Evolutionary conservation across 148 eudicot genomes (phyloP), one percentile per base, ranked within the genome.

Genomic region (Chenopodium album): DNA sequence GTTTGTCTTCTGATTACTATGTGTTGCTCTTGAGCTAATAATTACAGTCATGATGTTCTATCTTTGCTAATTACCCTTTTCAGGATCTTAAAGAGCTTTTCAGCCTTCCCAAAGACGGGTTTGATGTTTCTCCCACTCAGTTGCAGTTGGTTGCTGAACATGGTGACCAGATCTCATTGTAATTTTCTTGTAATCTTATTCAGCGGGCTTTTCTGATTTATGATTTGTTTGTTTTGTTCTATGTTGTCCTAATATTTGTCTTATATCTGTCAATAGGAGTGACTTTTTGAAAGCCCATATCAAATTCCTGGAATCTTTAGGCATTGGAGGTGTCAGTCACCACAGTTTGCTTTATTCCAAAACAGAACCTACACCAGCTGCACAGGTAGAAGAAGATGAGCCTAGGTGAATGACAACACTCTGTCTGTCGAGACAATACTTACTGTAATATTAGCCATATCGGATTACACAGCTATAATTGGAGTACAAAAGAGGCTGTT

Each of bases 261-360:
- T 37, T 78, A 17, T 83, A 56, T 66, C 59, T 71, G 19, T 70
- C 85, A 29, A 82, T 78, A 95, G 99, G 99, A 92, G 87, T 69
- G 90, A 91, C 47, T 84, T 82, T 79, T 68, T 97, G 80, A 89
- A 88, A 81, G 83, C 67, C 47, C 98, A 97, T 73, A 76, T 94
- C 60, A 85, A 92, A 83, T 93, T 97, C 80, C 84, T 97, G 78
- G 94, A 93, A 78, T 88, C 93, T 60, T 87, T 90, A 59, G 98
- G 92, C 78, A 97, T 97, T 29, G 99, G 95, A 76, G 98, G 99
- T 71, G 97, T 97, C 69, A 94, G 99, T 86, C 87, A 93, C 77
- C 99, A 97, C 78, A 94, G 99, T 80, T 87, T 97, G 89, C 96
- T 97, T 32, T 97, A 92, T 85, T 92, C 99, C 48, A 94, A 94